phyloP scores from a whole-genome alignment of 2,329 filamentous ascomycete genomes.

The Pseudopyrenochaeta lycopersici region DNA sequence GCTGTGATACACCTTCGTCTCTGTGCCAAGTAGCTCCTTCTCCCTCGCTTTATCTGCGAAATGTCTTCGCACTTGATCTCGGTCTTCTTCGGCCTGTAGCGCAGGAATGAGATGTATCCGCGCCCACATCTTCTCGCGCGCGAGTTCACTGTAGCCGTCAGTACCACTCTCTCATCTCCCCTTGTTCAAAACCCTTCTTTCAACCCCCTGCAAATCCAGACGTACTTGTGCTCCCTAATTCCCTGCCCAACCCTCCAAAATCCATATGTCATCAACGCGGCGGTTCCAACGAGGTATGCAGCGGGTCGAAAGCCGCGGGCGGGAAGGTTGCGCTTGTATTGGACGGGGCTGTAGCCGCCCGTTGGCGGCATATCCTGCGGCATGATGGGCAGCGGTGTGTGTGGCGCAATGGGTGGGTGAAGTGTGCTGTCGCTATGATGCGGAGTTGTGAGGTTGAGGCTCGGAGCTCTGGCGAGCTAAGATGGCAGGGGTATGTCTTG shows the following conservation, averaged over 20 bases:
- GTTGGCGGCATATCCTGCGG: slow-evolving; percentile 96
- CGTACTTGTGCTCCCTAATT: slow-evolving; percentile 90
- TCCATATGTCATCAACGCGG: slow-evolving; percentile 83
- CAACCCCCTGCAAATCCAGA: neutral
- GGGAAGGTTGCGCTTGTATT: slow-evolving; percentile 98
- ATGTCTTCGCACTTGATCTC: slow-evolving; percentile 88
- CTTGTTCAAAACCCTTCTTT: neutral
- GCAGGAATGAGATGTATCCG: slow-evolving; percentile 93
- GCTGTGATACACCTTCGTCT: slow-evolving; percentile 85
- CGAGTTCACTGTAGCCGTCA: slow-evolving; percentile 75
- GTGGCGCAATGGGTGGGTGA: slow-evolving; percentile 40
- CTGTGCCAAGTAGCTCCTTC: slow-evolving; percentile 86
- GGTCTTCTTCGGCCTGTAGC: slow-evolving; percentile 95
- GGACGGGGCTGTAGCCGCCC: slow-evolving; percentile 94
- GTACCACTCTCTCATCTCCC: slow-evolving; percentile 9
- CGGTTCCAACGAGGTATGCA: slow-evolving; percentile 79
- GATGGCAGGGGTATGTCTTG: slow-evolving; percentile 33
- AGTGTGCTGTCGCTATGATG: slow-evolving; percentile 28
- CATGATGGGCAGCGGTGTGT: slow-evolving; percentile 67
- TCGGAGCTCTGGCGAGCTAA: slow-evolving; percentile 26
- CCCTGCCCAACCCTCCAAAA: slow-evolving; percentile 87
- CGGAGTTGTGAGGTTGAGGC: slow-evolving; percentile 38
- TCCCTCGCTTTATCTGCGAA: slow-evolving; percentile 88
- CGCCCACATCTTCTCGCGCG: slow-evolving; percentile 97
- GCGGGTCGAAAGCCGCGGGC: slow-evolving; percentile 87